These are phyloP conservation scores for Heliamphora pulchella DNA, from an alignment of 179 eudicot genomes.

Conservation along the genomic window DNA sequence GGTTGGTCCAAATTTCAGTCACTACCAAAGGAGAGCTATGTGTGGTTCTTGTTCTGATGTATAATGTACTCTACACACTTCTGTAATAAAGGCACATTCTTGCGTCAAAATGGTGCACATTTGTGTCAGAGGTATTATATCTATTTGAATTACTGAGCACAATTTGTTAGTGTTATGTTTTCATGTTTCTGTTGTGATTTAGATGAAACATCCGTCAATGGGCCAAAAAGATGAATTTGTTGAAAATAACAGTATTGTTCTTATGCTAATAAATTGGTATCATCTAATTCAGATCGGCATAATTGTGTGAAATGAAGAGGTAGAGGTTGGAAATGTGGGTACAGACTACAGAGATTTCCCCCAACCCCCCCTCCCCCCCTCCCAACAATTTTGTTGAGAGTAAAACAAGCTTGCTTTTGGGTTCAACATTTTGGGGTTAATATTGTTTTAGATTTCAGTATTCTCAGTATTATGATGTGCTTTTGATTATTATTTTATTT, in stretches of 20 bases:
- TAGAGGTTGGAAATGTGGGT: not conserved
- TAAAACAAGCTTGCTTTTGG: not conserved
- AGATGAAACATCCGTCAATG: not conserved
- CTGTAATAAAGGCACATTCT: too few species aligned
- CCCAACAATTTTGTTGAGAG: not conserved
- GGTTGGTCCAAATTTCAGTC: not conserved
- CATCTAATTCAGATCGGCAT: not conserved
- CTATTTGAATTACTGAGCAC: too few species aligned
- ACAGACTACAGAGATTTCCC: not conserved
- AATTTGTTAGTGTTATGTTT: not conserved
- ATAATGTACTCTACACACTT: not conserved
- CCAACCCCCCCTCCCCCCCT: too few species aligned
- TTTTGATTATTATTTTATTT: not conserved
- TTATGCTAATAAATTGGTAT: not conserved
- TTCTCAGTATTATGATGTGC: not conserved
- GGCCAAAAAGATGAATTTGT: not conserved
- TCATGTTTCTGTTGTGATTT: not conserved
- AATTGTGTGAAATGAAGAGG: not conserved
- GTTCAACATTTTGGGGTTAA: not conserved
- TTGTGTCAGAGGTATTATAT: too few species aligned
- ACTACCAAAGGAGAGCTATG: not conserved
- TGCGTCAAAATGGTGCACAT: too few species aligned
- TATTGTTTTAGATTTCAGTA: conserved; percentile 2
- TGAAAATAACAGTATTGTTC: not conserved
- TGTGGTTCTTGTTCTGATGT: not conserved